Evolutionary conservation across 805 yeast genomes (phyloP).

Genomic region (Candida qinlingensis): DNA sequence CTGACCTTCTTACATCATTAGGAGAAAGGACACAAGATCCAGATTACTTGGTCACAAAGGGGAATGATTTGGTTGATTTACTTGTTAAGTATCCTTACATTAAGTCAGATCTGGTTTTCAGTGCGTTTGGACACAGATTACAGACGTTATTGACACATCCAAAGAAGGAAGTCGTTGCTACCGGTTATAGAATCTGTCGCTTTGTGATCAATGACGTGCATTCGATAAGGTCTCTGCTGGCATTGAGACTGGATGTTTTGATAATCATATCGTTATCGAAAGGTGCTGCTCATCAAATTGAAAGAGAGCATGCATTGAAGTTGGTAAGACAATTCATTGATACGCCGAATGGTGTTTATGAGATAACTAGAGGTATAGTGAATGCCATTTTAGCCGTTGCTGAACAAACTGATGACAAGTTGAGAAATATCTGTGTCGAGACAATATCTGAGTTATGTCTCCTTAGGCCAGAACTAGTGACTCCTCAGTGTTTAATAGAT

Average conservation of each 20-base stretch:
- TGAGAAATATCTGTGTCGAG: conserved; percentile 46
- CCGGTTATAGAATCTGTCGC: conserved; percentile 73
- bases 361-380: conserved; percentile 56
- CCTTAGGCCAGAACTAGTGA: conserved; percentile 36
- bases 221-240: conserved; percentile 48
- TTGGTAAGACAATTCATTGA: conserved; percentile 58
- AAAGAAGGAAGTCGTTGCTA: conserved; percentile 58
- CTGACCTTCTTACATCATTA: conserved; percentile 55
- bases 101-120: conserved; percentile 56
- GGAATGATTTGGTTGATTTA: conserved; percentile 60
- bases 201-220: conserved; percentile 51
- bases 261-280: conserved; percentile 61
- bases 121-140: conserved; percentile 51
- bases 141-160: conserved; percentile 55
- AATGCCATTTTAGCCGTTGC: conserved; percentile 61
- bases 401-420: conserved; percentile 46
- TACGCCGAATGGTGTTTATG: conserved; percentile 45
- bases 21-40: conserved; percentile 48
- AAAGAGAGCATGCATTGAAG: conserved; percentile 74
- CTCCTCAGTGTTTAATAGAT: conserved; percentile 37
- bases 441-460: conserved; percentile 48
- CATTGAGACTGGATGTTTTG: conserved; percentile 54
- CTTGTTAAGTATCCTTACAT: conserved; percentile 54
- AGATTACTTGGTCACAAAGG: conserved; percentile 45
- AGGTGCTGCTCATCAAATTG: conserved; percentile 48